Conservation (phyloP, 495 filamentous ascomycete species). For the Niebla homalea region DNA sequence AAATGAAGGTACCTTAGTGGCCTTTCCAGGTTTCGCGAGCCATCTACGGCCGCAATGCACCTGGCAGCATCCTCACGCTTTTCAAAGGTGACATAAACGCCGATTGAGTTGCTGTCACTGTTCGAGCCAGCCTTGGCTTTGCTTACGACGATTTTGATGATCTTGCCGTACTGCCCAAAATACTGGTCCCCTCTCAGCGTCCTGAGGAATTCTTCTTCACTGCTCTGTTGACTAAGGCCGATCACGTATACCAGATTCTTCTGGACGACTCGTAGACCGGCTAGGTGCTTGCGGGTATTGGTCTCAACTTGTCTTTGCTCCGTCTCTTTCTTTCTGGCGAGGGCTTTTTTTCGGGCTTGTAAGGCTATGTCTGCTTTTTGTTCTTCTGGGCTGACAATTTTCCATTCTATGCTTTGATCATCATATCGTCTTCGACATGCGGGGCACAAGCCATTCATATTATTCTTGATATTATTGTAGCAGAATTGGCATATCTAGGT, state of each 20-base stretch:
- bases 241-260: conserved; percentile 99
- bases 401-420: conserved; percentile 92
- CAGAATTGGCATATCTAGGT: conserved; percentile 95
- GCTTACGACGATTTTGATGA: conserved; percentile 97
- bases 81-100: conserved; percentile 93
- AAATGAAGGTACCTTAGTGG: conserved; percentile 44
- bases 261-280: conserved; percentile 88
- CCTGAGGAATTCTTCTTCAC: conserved; percentile 78
- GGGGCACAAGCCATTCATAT: conserved; percentile 89
- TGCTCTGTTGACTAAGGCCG: conserved; percentile 77
- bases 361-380: conserved; percentile 80
- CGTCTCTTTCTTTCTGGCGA: conserved; percentile 83
- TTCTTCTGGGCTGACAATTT: conserved; percentile 83
- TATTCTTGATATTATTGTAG: conserved; percentile 95
- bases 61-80: conserved; percentile 71
- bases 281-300: conserved; percentile 84
- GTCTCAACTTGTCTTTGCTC: conserved; percentile 94
- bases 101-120: conserved; percentile 66
- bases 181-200: conserved; percentile 80
- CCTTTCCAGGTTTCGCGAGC: conserved; percentile 79
- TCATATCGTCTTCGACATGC: conserved; percentile 92
- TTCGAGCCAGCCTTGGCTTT: conserved; percentile 64
- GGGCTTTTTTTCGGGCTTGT: conserved; percentile 82
- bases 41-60: conserved; percentile 87
- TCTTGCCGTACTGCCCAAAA: conserved; percentile 97